These are phyloP conservation scores for Colletotrichum magnum DNA, from an alignment of 2,329 filamentous ascomycete genomes.

Conservation along the genomic window DNA sequence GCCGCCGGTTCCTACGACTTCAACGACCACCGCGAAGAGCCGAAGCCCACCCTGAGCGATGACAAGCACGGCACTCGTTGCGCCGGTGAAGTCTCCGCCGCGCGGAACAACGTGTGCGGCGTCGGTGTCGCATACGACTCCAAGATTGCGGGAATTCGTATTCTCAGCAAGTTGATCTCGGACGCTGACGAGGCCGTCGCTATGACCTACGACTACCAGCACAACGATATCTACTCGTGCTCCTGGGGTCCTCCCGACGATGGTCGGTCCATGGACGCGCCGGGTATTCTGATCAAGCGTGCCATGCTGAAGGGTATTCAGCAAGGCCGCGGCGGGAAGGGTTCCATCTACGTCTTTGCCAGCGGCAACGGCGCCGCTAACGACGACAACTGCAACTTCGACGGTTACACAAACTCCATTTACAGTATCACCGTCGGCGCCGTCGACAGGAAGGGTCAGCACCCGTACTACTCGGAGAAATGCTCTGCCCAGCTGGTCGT, in stretches of 20 bases:
- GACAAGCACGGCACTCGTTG: constrained; percentile 95
- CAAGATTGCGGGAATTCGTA: constrained; percentile 91
- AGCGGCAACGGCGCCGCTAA: constrained; percentile 90
- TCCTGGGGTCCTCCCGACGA: constrained; percentile 98
- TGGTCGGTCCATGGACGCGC: constrained; percentile 92
- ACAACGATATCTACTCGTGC: constrained; percentile 98
- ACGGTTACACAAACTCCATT: constrained; percentile 99
- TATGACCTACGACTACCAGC: constrained; percentile 91
- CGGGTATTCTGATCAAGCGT: constrained; percentile 86
- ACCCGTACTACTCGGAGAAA: constrained; percentile 96
- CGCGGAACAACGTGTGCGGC: constrained; percentile 92
- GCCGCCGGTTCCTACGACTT: constrained; percentile 95
- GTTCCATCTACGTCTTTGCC: constrained; percentile 96
- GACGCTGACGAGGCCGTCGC: constrained; percentile 94
- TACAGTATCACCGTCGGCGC: constrained; percentile 98
- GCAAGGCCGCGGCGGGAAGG: constrained; percentile 84
- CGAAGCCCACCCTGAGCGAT: constrained; percentile 85
- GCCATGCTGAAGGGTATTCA: constrained; percentile 96
- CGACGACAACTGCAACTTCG: constrained; percentile 99
- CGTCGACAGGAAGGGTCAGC: constrained; percentile 87
- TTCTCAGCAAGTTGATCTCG: constrained; percentile 89
- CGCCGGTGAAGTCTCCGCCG: constrained; percentile 93
- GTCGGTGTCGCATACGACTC: constrained; percentile 96
- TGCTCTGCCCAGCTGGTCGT: constrained; percentile 97
- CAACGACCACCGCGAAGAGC: constrained; percentile 86